Conservation (phyloP, 768 basidiomycete species). For the Kockovaella imperatae region DNA sequence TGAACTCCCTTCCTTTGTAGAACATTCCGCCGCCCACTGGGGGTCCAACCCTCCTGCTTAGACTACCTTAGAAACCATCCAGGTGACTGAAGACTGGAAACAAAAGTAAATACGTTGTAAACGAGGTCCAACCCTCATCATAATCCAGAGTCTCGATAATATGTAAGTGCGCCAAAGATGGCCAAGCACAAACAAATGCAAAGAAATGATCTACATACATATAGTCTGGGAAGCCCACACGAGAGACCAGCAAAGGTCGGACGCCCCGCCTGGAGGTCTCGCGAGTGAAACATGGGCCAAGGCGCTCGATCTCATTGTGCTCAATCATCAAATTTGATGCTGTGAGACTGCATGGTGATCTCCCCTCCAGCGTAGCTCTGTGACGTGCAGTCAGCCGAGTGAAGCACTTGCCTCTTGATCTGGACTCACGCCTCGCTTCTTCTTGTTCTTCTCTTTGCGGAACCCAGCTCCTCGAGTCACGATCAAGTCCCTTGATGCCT, state of each 20-base stretch:
- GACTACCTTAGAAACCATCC: too few relatives aligned
- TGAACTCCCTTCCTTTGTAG: too few relatives aligned
- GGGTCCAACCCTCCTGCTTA: too few relatives aligned
- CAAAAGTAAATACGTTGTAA: too few relatives aligned
- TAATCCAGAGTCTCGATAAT: too few relatives aligned
- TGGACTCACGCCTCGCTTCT: constrained; percentile 65
- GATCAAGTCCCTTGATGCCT: constrained; percentile 76
- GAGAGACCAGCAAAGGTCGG: background rate
- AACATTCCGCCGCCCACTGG: too few relatives aligned
- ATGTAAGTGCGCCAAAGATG: too few relatives aligned
- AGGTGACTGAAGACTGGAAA: too few relatives aligned
- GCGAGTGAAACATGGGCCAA: background rate
- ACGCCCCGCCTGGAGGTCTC: background rate
- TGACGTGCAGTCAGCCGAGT: background rate
- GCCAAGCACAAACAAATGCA: too few relatives aligned
- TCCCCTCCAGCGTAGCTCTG: constrained; percentile 82
- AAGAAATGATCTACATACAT: too few relatives aligned
- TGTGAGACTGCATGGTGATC: constrained; percentile 84
- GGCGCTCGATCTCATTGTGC: background rate
- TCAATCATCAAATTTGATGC: constrained; percentile 64
- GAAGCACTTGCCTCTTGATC: background rate
- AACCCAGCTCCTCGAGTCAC: constrained; percentile 92
- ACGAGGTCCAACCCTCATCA: too few relatives aligned
- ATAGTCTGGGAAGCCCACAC: too few relatives aligned
- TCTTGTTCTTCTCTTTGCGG: constrained; percentile 99